A percentile compares a stretch with the other conserved stretches of the same genome.
Evolutionary conservation across 2,329 filamentous ascomycete genomes (phyloP).

Genomic region (Botrytis fabae): DNA sequence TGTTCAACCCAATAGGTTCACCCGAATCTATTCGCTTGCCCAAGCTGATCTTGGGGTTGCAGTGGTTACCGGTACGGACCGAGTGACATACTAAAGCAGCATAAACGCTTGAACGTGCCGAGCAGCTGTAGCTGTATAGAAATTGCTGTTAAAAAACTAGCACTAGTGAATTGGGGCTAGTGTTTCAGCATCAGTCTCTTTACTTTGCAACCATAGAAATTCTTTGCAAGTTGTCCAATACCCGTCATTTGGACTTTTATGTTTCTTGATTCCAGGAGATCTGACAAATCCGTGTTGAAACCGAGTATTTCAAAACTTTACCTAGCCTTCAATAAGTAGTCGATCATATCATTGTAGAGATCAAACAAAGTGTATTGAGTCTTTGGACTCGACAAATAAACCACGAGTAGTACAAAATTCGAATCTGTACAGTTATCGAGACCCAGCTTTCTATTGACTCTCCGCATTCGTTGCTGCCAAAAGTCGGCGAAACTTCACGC

Average conservation of each 20-base stretch:
- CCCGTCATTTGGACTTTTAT: not conserved
- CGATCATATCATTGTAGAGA: not conserved
- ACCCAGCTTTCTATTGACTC: not conserved
- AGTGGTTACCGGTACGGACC: not conserved
- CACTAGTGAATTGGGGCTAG: not conserved
- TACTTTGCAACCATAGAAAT: not conserved
- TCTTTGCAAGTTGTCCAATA: not conserved
- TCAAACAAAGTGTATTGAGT: not conserved
- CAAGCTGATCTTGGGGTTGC: not conserved
- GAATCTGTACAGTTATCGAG: not conserved
- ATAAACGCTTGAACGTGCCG: not conserved
- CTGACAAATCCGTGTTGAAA: not conserved
- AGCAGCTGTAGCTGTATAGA: not conserved
- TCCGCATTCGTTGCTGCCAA: not conserved
- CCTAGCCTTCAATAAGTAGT: not conserved
- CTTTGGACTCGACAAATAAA: not conserved
- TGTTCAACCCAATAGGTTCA: not conserved
- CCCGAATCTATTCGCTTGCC: not conserved
- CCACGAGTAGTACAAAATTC: not conserved
- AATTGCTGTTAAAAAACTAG: not conserved
- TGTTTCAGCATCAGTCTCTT: not conserved
- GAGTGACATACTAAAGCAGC: not conserved
- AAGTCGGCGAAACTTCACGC: not conserved
- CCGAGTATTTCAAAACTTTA: not conserved
- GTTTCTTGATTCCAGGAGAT: not conserved